These are phyloP conservation scores for Kwoniella dejecticola DNA, from an alignment of 768 basidiomycete genomes.

Conservation along the genomic window DNA sequence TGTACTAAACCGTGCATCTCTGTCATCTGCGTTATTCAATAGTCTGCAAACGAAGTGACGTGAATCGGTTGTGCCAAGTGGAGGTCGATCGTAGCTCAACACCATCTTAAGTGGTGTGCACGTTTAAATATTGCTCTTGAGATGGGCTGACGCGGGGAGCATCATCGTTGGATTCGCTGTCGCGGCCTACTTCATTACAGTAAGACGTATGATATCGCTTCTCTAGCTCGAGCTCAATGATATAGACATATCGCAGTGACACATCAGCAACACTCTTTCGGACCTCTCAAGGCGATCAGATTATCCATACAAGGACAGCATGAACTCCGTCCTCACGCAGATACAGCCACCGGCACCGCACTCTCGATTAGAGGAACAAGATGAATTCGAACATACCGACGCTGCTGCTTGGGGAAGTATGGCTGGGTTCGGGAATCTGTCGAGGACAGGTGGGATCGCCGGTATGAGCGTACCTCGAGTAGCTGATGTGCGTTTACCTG, in stretches of 20 bases:
- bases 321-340: slow-evolving; percentile 40
- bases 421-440: slow-evolving; percentile 48
- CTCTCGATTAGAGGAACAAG: slow-evolving; percentile 11
- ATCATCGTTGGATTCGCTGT: slow-evolving; percentile 16
- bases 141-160: slow-evolving; percentile 17
- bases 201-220: neutral
- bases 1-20: too few relatives aligned
- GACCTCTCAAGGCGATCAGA: neutral
- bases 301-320: slow-evolving; percentile 11
- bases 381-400: slow-evolving; percentile 25
- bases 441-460: slow-evolving; percentile 37
- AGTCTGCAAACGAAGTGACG: too few relatives aligned
- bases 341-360: slow-evolving; percentile 29
- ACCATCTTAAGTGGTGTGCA: too few relatives aligned
- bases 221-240: neutral
- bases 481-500: slow-evolving; percentile 44
- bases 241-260: too few relatives aligned
- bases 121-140: too few relatives aligned
- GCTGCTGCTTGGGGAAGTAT: slow-evolving; percentile 39
- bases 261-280: too few relatives aligned
- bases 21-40: too few relatives aligned
- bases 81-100: neutral
- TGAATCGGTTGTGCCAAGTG: neutral
- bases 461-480: slow-evolving; percentile 52
- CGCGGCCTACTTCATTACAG: slow-evolving; percentile 15